Evolutionary conservation across 1,284 basidiomycete species (phyloP).

Genomic region (Malassezia restricta): DNA sequence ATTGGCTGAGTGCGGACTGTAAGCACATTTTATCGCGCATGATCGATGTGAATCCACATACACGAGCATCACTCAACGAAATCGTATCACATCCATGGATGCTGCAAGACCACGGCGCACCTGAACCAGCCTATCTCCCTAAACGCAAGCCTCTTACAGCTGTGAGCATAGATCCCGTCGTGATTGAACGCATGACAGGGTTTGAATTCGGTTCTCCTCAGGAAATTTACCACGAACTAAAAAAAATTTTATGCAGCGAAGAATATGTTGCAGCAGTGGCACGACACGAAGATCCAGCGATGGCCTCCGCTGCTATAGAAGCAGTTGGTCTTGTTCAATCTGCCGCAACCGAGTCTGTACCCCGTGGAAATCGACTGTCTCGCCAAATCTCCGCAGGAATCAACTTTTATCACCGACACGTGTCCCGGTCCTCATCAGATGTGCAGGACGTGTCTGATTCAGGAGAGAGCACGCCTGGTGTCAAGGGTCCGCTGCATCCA

Average conservation of each 20-base stretch:
- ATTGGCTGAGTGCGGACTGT: conserved; percentile 90
- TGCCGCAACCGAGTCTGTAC: background rate
- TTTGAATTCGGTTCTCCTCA: conserved; percentile 88
- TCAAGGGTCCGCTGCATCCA: conserved; percentile 57
- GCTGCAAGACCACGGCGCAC: conserved; percentile 68
- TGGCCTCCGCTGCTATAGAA: background rate
- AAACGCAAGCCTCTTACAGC: conserved; percentile 73
- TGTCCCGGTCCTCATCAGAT: conserved; percentile 45
- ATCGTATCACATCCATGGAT: conserved; percentile 92
- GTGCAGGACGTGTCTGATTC: background rate
- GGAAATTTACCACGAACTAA: conserved; percentile 65
- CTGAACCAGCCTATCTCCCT: conserved; percentile 73
- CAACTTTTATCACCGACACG: conserved; percentile 82
- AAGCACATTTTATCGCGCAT: conserved; percentile 84
- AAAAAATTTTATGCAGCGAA: conserved; percentile 66
- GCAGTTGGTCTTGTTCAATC: background rate
- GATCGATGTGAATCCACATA: conserved; percentile 83
- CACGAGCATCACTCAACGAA: conserved; percentile 70
- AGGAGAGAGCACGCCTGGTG: conserved; percentile 4
- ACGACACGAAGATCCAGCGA: conserved; percentile 27
- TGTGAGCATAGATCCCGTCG: conserved; percentile 71
- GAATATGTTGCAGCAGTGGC: conserved; percentile 62
- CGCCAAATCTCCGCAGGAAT: conserved; percentile 71
- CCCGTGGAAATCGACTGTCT: conserved; percentile 19
- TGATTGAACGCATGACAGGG: conserved; percentile 83